A percentile compares a stretch with the other conserved stretches of the same genome.
phyloP scores from a whole-genome alignment of 768 basidiomycete genomes.

The Piloderma croceum region DNA sequence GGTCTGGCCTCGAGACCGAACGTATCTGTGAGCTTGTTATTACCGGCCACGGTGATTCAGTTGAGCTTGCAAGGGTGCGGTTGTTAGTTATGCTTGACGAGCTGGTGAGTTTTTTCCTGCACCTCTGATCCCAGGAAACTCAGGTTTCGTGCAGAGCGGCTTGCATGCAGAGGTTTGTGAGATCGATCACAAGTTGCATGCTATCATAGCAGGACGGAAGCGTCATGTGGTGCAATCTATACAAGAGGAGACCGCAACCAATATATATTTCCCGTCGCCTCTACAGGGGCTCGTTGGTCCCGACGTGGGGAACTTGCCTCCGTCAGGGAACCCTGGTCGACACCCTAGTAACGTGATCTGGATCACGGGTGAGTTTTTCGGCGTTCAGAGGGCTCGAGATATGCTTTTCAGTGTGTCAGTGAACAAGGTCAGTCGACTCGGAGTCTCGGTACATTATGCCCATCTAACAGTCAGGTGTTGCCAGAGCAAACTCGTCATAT shows the following conservation, averaged over 20 bases:
- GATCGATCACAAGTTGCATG: slow-evolving; percentile 91
- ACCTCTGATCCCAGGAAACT: slow-evolving; percentile 14
- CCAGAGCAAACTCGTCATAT: slow-evolving; percentile 85
- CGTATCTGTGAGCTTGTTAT: slow-evolving; percentile 90
- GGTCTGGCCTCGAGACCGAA: slow-evolving; percentile 91
- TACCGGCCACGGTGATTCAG: slow-evolving; percentile 82
- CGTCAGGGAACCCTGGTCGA: slow-evolving; percentile 38
- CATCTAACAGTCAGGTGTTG: background rate
- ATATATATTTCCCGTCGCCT: slow-evolving; percentile 91
- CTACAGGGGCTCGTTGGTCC: slow-evolving; percentile 80
- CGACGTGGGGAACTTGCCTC: slow-evolving; percentile 39
- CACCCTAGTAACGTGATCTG: slow-evolving; percentile 77
- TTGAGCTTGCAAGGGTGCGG: slow-evolving; percentile 86
- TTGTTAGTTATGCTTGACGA: slow-evolving; percentile 93
- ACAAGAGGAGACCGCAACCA: slow-evolving; percentile 95
- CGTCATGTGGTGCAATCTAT: slow-evolving; percentile 83
- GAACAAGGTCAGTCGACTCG: slow-evolving; percentile 58
- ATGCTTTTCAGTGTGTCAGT: slow-evolving; percentile 88
- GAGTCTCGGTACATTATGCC: background rate
- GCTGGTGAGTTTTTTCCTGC: slow-evolving; percentile 53
- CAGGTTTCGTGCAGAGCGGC: slow-evolving; percentile 55
- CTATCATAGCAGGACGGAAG: slow-evolving; percentile 87
- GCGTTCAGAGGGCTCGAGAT: slow-evolving; percentile 89
- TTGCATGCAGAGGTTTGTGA: slow-evolving; percentile 88
- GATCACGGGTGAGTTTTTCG: slow-evolving; percentile 98